These are phyloP conservation scores for Carallia brachiata DNA, from an alignment of 345 rosid species.

Conservation along the genomic window DNA sequence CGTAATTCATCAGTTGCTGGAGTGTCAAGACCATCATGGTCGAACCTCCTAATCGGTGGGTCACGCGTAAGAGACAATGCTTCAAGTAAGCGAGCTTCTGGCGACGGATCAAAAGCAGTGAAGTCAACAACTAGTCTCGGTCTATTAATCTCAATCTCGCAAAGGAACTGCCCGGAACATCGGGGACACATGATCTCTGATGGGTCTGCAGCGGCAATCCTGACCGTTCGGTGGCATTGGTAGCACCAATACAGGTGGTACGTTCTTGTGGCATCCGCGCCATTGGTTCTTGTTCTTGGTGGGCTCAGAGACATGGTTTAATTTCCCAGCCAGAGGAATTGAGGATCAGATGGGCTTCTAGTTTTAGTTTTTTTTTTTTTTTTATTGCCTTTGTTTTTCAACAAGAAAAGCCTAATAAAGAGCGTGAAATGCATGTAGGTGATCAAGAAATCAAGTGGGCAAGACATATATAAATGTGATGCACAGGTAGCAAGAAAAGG, in stretches of 20 bases:
- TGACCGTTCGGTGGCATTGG: constrained; percentile 55
- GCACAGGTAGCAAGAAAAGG: constrained; percentile 13
- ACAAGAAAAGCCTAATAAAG: neutral
- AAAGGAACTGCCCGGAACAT: constrained; percentile 54
- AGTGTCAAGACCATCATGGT: neutral
- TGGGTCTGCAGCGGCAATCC: constrained; percentile 42
- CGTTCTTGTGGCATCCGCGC: constrained; percentile 11
- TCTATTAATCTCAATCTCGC: constrained; percentile 41
- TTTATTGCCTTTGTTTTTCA: neutral
- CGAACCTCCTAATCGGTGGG: constrained; percentile 41
- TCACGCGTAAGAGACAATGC: constrained; percentile 66
- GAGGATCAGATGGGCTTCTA: neutral
- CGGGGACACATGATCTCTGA: constrained; percentile 58
- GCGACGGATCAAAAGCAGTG: constrained; percentile 65
- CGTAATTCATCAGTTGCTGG: neutral
- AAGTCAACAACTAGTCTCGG: constrained; percentile 48
- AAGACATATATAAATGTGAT: neutral
- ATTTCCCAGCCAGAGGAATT: neutral
- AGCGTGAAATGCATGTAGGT: neutral
- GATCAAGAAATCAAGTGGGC: constrained; percentile 2
- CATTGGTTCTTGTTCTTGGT: constrained; percentile 25
- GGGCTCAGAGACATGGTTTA: constrained; percentile 48
- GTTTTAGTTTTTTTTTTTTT: neutral
- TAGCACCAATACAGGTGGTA: constrained; percentile 78
- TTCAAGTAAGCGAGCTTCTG: constrained; percentile 68